Conservation (phyloP, 805 yeast species). For the Cyberlindnera maritima region DNA sequence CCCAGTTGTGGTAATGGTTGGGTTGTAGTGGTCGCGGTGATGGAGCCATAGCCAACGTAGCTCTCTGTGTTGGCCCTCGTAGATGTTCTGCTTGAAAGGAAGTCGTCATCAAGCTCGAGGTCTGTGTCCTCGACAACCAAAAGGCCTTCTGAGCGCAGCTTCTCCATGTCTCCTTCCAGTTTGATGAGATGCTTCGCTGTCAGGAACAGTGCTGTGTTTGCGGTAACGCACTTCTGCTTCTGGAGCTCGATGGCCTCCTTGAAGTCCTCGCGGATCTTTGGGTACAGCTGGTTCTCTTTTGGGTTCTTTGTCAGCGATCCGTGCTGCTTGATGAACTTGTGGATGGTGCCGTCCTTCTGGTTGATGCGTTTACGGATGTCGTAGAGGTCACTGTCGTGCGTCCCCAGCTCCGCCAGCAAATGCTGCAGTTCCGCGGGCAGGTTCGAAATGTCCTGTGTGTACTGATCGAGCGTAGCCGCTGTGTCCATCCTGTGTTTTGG, state of each 20-base stretch:
- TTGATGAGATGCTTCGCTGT: constrained; percentile 71
- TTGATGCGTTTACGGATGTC: constrained; percentile 66
- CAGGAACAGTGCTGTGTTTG: constrained; percentile 79
- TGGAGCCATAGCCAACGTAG: neutral
- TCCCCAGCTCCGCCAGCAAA: constrained; percentile 72
- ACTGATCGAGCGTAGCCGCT: constrained; percentile 75
- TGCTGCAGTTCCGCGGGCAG: constrained; percentile 85
- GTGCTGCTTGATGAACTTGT: constrained; percentile 75
- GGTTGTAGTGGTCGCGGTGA: neutral
- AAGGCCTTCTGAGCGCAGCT: constrained; percentile 78
- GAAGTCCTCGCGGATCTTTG: constrained; percentile 69
- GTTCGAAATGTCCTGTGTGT: constrained; percentile 71
- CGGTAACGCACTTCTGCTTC: constrained; percentile 70
- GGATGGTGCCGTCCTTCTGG: constrained; percentile 75
- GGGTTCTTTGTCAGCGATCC: constrained; percentile 83
- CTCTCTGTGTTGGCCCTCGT: constrained; percentile 31
- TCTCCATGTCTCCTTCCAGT: constrained; percentile 72
- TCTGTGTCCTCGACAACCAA: constrained; percentile 49
- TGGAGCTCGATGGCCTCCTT: constrained; percentile 59
- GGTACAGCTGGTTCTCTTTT: constrained; percentile 65
- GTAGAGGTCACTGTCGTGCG: constrained; percentile 61
- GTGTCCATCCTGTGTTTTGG: constrained; percentile 66
- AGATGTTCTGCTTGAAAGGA: constrained; percentile 30
- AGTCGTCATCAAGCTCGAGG: constrained; percentile 31
- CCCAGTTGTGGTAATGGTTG: constrained; percentile 14